Base-by-base conservation (phyloP, 1,284 basidiomycete species). In the Athelia psychrophila region DNA sequence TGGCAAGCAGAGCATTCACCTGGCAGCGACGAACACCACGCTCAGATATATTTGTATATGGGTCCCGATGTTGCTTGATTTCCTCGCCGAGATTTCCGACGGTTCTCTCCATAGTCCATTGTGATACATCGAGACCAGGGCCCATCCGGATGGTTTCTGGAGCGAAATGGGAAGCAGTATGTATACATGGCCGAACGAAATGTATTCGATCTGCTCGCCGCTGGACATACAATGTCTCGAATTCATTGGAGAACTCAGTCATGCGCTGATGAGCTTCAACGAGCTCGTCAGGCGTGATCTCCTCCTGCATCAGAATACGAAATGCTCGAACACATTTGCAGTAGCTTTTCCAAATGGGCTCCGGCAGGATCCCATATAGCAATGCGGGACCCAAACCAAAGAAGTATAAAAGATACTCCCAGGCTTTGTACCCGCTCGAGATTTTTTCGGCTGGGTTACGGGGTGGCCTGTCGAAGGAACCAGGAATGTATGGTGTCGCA, bases 351-450 rank as follows among this genome's bases (percentile, higher is more conserved):
- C 58, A 66, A 49, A 62, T 65, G 3, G 42, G 16, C 3, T 50
- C 24, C 3, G 65, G 63, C 23, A 73, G 59, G 20, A 72, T 22
- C 2, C 50, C 52, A 24, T 62, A 56, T 36, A 74, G 57, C 3
- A 74, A 52, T 1, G 52, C 68, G n/a, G 73, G 73, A 3, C 64
- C 70, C 6, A 75, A 58, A 0, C 68, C 69, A 58, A 60, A 77
- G 30, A 77, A 20, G 44, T 69, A 75, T 0, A 58, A 50, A 6
- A 60, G 58, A 20, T 53, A 77, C 54, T 76, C 71, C 33, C 58
- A 62, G 2, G 68, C 71, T 50, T 76, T 76, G 56, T 74, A 76
- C 2, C 71, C 66, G 47, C 69, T 71, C 18, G 60, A 62, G 12
- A 73, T 66, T 56, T 74, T 74, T 50, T 72, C 60, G 3, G 66